These are phyloP conservation scores for Rhizophagus clarus DNA, from an alignment of 192 early-diverging fungal genomes.

Conservation along the genomic window DNA sequence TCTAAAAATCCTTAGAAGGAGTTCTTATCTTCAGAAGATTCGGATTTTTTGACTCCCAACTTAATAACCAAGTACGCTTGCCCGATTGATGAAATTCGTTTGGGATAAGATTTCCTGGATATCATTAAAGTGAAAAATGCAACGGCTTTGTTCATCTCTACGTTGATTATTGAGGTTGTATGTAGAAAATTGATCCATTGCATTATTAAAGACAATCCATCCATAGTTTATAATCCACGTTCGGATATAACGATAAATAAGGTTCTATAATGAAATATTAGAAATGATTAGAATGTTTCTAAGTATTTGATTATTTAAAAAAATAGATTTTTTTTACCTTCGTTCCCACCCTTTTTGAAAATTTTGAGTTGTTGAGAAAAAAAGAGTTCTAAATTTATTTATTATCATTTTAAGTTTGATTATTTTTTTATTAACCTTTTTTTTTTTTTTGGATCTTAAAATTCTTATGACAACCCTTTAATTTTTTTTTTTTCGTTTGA, in stretches of 20 bases:
- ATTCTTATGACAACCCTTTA: too few species aligned
- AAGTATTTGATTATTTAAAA: slow-evolving; percentile 11
- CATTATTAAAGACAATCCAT: background rate
- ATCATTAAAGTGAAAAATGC: slow-evolving; percentile 5
- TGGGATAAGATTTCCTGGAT: slow-evolving; percentile 4
- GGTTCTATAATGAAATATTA: slow-evolving; percentile 11
- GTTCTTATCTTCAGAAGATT: background rate
- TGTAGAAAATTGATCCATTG: background rate
- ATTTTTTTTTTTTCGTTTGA: too few species aligned
- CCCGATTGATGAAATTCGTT: slow-evolving; percentile 6
- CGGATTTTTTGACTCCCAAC: background rate
- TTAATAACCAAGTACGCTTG: background rate
- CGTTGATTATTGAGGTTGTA: slow-evolving; percentile 3
- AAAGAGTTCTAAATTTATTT: too few species aligned
- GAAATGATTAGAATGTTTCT: slow-evolving; percentile 21
- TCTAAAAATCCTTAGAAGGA: too few species aligned
- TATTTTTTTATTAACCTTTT: too few species aligned
- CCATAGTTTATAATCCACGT: background rate
- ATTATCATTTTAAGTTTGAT: too few species aligned
- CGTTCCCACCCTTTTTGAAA: background rate
- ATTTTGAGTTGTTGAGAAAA: background rate
- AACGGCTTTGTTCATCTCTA: slow-evolving; percentile 7
- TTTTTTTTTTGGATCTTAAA: too few species aligned
- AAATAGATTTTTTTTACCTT: slow-evolving; percentile 24
- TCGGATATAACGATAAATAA: background rate